Base-by-base conservation (phyloP, 371 early-diverging fungal genomes). In the Circinella minor region DNA sequence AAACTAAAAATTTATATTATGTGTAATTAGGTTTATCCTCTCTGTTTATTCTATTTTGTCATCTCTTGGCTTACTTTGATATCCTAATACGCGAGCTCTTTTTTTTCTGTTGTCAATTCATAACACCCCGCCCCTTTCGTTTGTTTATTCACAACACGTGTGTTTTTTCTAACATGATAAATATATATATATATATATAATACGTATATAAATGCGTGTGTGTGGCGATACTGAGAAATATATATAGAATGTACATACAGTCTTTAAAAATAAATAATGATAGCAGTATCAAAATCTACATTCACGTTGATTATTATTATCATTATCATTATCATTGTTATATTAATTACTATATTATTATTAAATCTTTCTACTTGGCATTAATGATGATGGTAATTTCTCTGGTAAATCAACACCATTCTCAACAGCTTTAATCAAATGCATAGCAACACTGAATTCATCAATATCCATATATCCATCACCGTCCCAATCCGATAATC, bases 391-490 rank as follows among this genome's bases (percentile, higher is more conserved):
- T 34, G 88, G 88, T 47, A 88, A 54, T 10, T 79, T 83, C 9
- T 81, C 80, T 3, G 88, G 86, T 55, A 88, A 66, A 27, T 79
- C 78, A 15, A 79, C 86, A 11, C 88, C 87, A 62, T 75, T 73
- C 67, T 83, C 68, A 4, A 84, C 74, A 0, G 82, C 84, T 54
- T 86, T 80, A 34, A 83, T 72, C 20, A 88, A 55, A 77, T 89
- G 89, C 88, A 91, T 84, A 1, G 90, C 89, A 6, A 91, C 85
- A 13, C 83, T 79, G 71, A 91, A 92, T 69, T 92, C 89, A 65
- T 90, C 89, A 36, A 80, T 60, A 70, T 89, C 87, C 77, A 92
- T 66, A 57, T 87, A 89, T 0, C 93, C 92, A 77, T 92, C 90
- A 55, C 75, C 74, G 65, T 88, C 89, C 86, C 87, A 89, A 70